Conservation (phyloP, 768 basidiomycete species). For the Boletus subcaerulescens region DNA sequence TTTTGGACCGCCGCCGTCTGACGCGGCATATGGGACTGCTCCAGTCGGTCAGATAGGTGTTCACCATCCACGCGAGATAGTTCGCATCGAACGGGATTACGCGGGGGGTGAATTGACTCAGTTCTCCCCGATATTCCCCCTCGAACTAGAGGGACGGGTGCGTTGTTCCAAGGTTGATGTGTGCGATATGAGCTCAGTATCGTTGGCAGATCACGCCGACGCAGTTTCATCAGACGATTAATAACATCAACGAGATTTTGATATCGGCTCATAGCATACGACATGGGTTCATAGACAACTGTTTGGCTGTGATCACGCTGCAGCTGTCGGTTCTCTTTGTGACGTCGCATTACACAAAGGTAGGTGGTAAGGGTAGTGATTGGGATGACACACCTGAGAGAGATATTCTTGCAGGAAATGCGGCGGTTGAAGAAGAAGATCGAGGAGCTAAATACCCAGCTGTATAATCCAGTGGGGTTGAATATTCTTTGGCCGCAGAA, state of each 20-base stretch:
- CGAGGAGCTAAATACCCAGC: conserved; percentile 60
- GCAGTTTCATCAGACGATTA: conserved; percentile 86
- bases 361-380: conserved; percentile 24
- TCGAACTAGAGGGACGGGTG: conserved; percentile 92
- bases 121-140: conserved; percentile 83
- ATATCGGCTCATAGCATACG: conserved; percentile 81
- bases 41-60: conserved; percentile 84
- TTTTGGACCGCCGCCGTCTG: conserved; percentile 74
- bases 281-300: conserved; percentile 73
- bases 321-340: conserved; percentile 73
- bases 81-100: conserved; percentile 92
- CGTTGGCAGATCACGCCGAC: conserved; percentile 76
- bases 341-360: conserved; percentile 81
- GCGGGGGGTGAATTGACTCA: conserved; percentile 85
- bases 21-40: conserved; percentile 74
- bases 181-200: not conserved
- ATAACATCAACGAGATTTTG: conserved; percentile 83
- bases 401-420: conserved; percentile 63
- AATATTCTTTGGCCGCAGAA: conserved; percentile 83
- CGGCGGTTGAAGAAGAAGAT: conserved; percentile 57
- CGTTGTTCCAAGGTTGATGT: conserved; percentile 28
- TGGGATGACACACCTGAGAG: conserved; percentile 6
- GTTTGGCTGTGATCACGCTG: conserved; percentile 72
- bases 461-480: conserved; percentile 85
- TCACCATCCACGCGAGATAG: conserved; percentile 88